Evolutionary conservation across 129 eudicot species (phyloP), one percentile per base, ranked within the genome.

Genomic region (Gnaphalium uliginosum): DNA sequence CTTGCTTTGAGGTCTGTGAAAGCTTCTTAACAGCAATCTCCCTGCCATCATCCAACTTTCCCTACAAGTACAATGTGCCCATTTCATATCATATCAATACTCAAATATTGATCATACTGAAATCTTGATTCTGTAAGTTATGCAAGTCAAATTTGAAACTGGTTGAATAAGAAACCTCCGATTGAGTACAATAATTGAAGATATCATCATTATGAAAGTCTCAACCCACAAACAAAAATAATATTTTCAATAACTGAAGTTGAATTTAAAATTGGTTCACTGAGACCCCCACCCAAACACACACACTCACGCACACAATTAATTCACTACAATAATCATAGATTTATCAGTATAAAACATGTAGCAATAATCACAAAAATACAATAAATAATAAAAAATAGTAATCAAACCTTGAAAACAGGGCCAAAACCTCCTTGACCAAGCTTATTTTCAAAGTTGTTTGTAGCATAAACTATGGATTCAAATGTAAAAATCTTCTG

Each of bases 341-440:
- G 25, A 37, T 11, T 23, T 14, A 68, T 58, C 32, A 39, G 57
- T 11, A 26, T 4, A 2, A 68, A 51, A 73, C 21, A 37, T 37
- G n/a, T n/a, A n/a, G n/a, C n/a, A 72, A 18, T 7, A 6, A 72
- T 72, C 54, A 72, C 3, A 13, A 7, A 73, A 57, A 4, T 56
- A 13, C 0, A 26, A 56, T 18, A 1, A 59, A 48, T 63, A 46
- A 64, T 2, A 50, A 46, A 13, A 33, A 37, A 33, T 46, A 46
- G 18, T 46, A 66, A 54, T 33, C 68, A 13, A 56, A 91, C 97
- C 97, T 91, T 86, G 80, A 64, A 91, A 78, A 91, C 97, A 48
- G 97, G 95, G 32, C 97, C 95, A 85, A 91, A 88, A 41, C 97
- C 95, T 1, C 97, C 97, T 91, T 91, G 84, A 21, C 97, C 97